Base-by-base conservation (phyloP, 306 rosid genomes). In the Cicer cuneatum region DNA sequence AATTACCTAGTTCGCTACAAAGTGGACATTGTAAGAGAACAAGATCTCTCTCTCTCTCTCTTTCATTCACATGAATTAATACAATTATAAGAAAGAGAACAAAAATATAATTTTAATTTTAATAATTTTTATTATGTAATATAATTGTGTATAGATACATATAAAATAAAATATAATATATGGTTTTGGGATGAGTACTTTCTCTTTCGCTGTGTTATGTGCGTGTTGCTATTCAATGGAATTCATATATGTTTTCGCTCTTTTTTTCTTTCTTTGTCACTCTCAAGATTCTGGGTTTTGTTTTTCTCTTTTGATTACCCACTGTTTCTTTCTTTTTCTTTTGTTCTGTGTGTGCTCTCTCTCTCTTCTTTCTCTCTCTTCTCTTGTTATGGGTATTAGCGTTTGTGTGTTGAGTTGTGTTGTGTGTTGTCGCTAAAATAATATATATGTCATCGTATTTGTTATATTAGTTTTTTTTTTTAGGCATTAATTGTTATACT, bases 41-140 rank as follows among this genome's bases (percentile, higher is more conserved):
- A 76, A 71, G 87, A 83, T 83, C 87, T 79, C 86, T 67, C 65
- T 83, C 87, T 79, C 86, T 67, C 65, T 69, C 2, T 47, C 80
- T 51, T 52, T 57, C 74, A 60, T 18, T 40, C 49, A 71, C 33
- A 10, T 38, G 19, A 74, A 62, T 66, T 1, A 47, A 40, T 61
- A 65, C 43, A 67, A 58, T 4, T 57, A 75, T 5, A 45, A 49
- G 65, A 80, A 41, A 72, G 15, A 69, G 68, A 74, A 73, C 8
- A 64, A 19, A 69, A 54, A 35, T 16, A 49, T 42, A 58, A 72
- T 39, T 4, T 39, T 62, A 49, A 74, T 39, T 24, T 74, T 10
- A 63, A 49, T 62, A 18, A 18, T 29, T 46, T 48, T 70, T 47
- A 52, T 5, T 52, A 71, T 54, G n/a, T 62, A 13, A 21, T 58